Conservation (phyloP, 805 yeast genomes). For the Monosporozyma siamensis region DNA sequence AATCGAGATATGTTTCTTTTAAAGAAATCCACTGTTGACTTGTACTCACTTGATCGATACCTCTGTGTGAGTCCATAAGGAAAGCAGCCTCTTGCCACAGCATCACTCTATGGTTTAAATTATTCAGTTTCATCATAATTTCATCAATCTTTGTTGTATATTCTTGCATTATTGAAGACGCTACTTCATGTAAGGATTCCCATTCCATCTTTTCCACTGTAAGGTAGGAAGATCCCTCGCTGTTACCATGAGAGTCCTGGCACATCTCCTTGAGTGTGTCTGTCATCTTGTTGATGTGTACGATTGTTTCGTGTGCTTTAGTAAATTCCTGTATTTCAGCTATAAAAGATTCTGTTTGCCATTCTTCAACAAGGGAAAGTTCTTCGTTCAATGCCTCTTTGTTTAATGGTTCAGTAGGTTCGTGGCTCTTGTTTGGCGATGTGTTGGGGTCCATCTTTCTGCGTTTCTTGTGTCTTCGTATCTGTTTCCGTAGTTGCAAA, state of each 20-base stretch:
- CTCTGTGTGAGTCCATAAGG: slow-evolving; percentile 25
- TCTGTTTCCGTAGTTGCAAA: no score
- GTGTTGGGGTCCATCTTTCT: no score
- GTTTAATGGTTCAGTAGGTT: no score
- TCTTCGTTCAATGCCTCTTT: neutral
- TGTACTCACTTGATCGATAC: slow-evolving; percentile 18
- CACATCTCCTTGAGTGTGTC: slow-evolving; percentile 4
- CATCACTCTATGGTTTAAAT: slow-evolving; percentile 19
- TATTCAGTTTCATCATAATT: slow-evolving; percentile 16
- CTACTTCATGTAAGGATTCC: slow-evolving; percentile 24
- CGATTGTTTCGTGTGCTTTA: neutral
- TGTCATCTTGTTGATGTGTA: slow-evolving; percentile 3
- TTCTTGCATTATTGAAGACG: slow-evolving; percentile 24
- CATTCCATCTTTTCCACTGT: slow-evolving; percentile 19
- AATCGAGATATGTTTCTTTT: slow-evolving; percentile 20
- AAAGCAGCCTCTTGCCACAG: slow-evolving; percentile 31
- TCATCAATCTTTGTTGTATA: slow-evolving; percentile 23
- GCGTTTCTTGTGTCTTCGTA: no score
- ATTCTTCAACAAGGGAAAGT: slow-evolving; percentile 3
- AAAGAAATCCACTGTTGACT: slow-evolving; percentile 24
- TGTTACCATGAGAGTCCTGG: slow-evolving; percentile 3
- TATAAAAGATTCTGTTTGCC: slow-evolving; percentile 16
- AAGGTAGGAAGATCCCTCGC: neutral
- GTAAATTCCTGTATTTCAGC: slow-evolving; percentile 6
- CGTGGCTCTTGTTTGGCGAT: no score